Percentiles rank a stretch among this genome's conserved stretches.
phyloP scores from a whole-genome alignment of 768 basidiomycete genomes.

The Leccinum broughii region DNA sequence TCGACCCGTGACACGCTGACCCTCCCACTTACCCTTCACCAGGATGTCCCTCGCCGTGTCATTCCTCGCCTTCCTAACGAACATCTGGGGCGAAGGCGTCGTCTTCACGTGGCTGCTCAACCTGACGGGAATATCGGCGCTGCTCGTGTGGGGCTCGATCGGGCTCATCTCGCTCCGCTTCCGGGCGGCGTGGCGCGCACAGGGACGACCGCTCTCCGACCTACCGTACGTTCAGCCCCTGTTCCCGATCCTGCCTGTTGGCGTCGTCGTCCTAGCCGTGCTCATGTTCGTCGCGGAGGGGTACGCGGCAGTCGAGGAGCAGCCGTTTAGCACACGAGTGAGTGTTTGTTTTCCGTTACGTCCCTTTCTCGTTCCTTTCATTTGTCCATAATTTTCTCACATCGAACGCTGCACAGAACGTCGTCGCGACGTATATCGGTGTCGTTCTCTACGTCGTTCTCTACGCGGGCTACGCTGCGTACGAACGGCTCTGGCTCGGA shows the following conservation, averaged over 20 bases:
- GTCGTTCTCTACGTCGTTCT: slow-evolving; percentile 47
- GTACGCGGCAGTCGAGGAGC: slow-evolving; percentile 46
- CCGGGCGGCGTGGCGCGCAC: slow-evolving; percentile 56
- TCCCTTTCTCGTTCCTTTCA: neutral
- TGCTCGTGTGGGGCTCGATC: slow-evolving; percentile 68
- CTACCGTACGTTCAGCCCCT: slow-evolving; percentile 59
- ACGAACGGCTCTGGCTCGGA: slow-evolving; percentile 37
- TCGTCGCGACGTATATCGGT: slow-evolving; percentile 57
- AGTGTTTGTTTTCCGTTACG: slow-evolving; percentile 4
- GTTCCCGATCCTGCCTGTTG: slow-evolving; percentile 51
- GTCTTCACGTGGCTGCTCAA: slow-evolving; percentile 63
- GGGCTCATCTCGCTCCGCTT: slow-evolving; percentile 59
- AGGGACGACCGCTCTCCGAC: slow-evolving; percentile 50
- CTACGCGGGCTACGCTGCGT: slow-evolving; percentile 45
- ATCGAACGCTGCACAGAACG: slow-evolving; percentile 39
- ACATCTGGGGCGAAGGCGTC: slow-evolving; percentile 56
- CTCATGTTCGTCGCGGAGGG: slow-evolving; percentile 59
- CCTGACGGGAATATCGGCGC: slow-evolving; percentile 63
- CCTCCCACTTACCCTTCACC: slow-evolving; percentile 1
- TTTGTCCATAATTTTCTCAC: neutral
- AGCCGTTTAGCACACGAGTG: slow-evolving; percentile 47
- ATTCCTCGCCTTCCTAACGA: slow-evolving; percentile 54
- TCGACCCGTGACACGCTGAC: neutral
- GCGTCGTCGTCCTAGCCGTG: slow-evolving; percentile 48
- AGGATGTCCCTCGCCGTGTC: slow-evolving; percentile 51